Evolutionary conservation across 495 filamentous ascomycete genomes (phyloP).

Genomic region (Penicillium soppii): DNA sequence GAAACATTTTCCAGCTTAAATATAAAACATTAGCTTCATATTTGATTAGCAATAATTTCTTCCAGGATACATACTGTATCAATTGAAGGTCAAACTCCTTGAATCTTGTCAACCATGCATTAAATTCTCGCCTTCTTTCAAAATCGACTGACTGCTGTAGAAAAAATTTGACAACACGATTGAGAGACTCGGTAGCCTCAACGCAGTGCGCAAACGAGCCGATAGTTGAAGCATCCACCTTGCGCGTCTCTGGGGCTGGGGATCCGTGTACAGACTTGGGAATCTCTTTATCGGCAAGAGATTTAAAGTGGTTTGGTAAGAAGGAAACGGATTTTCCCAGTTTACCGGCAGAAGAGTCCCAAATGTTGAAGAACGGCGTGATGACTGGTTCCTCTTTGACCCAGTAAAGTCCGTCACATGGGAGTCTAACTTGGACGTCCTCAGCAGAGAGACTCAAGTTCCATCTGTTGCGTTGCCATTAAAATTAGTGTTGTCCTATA

Average conservation of each 20-base stretch:
- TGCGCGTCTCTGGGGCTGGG: too few species aligned
- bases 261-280: background rate
- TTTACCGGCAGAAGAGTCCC: slow-evolving; percentile 8
- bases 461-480: slow-evolving; percentile 28
- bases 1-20: slow-evolving; percentile 40
- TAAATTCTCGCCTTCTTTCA: slow-evolving; percentile 16
- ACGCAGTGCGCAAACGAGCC: slow-evolving; percentile 19
- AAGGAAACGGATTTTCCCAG: slow-evolving; percentile 1
- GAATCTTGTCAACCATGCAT: slow-evolving; percentile 45
- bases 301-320: background rate
- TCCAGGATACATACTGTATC: slow-evolving; percentile 26
- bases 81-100: slow-evolving; percentile 46
- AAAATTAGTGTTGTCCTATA: too few species aligned
- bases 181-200: slow-evolving; percentile 21
- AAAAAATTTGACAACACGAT: slow-evolving; percentile 18
- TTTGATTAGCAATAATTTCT: background rate
- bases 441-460: slow-evolving; percentile 24
- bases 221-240: slow-evolving; percentile 15
- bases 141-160: slow-evolving; percentile 16
- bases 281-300: too few species aligned
- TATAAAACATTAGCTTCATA: too few species aligned
- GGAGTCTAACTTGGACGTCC: slow-evolving; percentile 40
- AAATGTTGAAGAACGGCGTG: slow-evolving; percentile 25
- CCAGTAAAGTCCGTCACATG: slow-evolving; percentile 31
- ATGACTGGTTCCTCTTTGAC: slow-evolving; percentile 14